Conservation (phyloP, 2,329 filamentous ascomycete species). For the Colletotrichum endophyticum region DNA sequence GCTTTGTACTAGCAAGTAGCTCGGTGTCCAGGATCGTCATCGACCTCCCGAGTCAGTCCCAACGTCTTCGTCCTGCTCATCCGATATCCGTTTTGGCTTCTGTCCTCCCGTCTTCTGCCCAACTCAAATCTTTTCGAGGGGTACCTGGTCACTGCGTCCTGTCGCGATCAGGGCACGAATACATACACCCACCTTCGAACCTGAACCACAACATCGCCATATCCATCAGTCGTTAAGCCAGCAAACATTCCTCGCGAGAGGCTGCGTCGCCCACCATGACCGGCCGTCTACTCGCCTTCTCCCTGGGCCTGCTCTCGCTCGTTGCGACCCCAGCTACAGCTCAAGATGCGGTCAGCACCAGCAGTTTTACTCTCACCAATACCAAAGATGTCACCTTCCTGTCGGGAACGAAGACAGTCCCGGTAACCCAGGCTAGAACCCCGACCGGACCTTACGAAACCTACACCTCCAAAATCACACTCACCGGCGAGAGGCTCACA, state of each 20-base stretch:
- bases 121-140: neutral
- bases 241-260: neutral
- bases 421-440: slow-evolving; percentile 37
- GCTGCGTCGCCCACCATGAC: slow-evolving; percentile 8
- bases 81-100: slow-evolving; percentile 6
- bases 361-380: slow-evolving; percentile 8
- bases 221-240: neutral
- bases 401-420: slow-evolving; percentile 15
- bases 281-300: neutral
- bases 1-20: neutral
- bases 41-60: neutral
- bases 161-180: neutral
- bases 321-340: neutral
- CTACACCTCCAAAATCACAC: slow-evolving; percentile 46
- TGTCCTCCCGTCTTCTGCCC: neutral
- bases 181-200: neutral
- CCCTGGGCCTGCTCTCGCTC: slow-evolving; percentile 1
- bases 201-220: neutral
- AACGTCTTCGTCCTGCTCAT: neutral
- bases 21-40: slow-evolving; percentile 3
- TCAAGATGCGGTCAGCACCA: neutral
- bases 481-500: slow-evolving; percentile 32
- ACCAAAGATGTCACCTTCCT: slow-evolving; percentile 18
- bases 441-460: slow-evolving; percentile 52
- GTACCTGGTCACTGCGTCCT: neutral